Conservation (phyloP, 768 basidiomycete genomes). For the Suillus subalutaceus region DNA sequence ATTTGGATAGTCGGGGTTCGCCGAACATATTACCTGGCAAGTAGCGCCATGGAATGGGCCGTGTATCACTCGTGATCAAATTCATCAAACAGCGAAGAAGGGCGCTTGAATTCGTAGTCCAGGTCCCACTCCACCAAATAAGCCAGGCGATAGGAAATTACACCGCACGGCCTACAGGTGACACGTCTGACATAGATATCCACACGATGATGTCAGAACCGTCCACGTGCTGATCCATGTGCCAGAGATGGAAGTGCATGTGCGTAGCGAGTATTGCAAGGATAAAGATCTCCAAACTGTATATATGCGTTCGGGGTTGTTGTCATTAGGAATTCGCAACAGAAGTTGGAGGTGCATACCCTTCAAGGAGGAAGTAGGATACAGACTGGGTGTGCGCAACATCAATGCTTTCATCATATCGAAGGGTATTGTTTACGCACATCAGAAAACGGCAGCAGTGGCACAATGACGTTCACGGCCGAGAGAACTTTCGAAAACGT, state of each 20-base stretch:
- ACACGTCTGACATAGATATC: neutral
- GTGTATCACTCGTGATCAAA: no score
- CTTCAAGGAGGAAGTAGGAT: neutral
- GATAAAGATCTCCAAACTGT: neutral
- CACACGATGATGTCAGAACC: neutral
- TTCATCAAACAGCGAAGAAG: no score
- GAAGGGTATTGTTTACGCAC: neutral
- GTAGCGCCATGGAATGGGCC: no score
- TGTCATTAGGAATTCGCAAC: neutral
- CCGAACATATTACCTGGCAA: no score
- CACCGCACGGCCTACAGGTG: neutral
- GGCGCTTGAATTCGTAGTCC: neutral
- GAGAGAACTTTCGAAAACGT: neutral
- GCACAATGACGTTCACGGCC: neutral
- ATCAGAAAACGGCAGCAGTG: neutral
- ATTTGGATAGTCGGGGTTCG: neutral
- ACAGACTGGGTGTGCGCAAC: neutral
- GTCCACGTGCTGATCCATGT: neutral
- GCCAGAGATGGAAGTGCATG: neutral
- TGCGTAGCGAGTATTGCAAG: neutral
- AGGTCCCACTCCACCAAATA: neutral
- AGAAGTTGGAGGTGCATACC: neutral
- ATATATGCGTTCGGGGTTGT: neutral
- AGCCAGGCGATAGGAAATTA: neutral
- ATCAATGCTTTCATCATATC: neutral